Conservation (phyloP, 2,329 filamentous ascomycete species). For the Microcera coccophila region DNA sequence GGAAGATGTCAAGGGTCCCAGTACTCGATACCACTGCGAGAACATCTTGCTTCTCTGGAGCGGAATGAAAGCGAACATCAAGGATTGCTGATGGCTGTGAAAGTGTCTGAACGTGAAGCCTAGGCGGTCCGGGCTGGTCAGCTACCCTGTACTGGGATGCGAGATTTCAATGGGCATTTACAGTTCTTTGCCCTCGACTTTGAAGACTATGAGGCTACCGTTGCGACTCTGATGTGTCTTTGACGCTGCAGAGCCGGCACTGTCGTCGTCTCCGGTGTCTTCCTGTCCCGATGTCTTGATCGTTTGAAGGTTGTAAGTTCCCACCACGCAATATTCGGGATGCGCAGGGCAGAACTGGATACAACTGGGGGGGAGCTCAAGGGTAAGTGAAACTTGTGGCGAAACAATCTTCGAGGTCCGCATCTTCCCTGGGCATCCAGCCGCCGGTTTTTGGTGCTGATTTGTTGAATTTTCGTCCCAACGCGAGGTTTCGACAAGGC, state of each 20-base stretch:
- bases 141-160: not conserved
- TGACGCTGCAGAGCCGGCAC: too few relatives aligned
- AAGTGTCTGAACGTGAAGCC: slow-evolving; percentile 55
- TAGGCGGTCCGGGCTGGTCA: slow-evolving; percentile 28
- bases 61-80: slow-evolving; percentile 75
- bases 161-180: slow-evolving; percentile 38
- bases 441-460: not conserved
- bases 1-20: slow-evolving; percentile 64
- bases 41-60: slow-evolving; percentile 40
- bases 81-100: slow-evolving; percentile 70
- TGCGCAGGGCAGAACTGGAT: slow-evolving; percentile 66
- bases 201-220: slow-evolving; percentile 69
- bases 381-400: slow-evolving; percentile 46
- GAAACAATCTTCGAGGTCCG: slow-evolving; percentile 23
- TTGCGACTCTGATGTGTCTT: slow-evolving; percentile 59
- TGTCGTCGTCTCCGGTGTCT: slow-evolving; percentile 23
- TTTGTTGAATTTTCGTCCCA: not conserved
- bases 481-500: not conserved
- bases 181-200: slow-evolving; percentile 50
- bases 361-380: slow-evolving; percentile 72
- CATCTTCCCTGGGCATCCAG: not conserved
- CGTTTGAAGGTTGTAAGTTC: slow-evolving; percentile 75
- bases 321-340: slow-evolving; percentile 68
- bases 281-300: slow-evolving; percentile 26
- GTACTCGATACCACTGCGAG: slow-evolving; percentile 77